Evolutionary conservation across 306 rosid genomes (phyloP).

Genomic region (Begonia fuchsioides): DNA sequence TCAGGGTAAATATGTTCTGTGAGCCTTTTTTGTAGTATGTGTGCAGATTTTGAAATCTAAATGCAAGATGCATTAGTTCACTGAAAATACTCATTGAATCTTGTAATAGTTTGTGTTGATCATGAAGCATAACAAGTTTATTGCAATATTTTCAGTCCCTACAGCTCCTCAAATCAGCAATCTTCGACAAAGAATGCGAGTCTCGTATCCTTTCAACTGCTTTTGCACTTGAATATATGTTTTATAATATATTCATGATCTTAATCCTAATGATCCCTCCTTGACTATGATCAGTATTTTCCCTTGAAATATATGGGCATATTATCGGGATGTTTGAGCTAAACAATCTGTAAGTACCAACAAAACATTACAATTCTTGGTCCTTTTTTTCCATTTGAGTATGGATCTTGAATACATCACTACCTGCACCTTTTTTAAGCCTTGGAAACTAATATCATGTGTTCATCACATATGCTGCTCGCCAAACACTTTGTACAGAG

Average conservation of each 20-base stretch:
- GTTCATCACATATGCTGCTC: background rate
- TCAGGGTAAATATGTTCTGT: conserved; percentile 30
- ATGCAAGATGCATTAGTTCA: too few relatives aligned
- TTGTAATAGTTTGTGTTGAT: too few relatives aligned
- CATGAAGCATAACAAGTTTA: too few relatives aligned
- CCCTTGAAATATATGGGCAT: conserved; percentile 83
- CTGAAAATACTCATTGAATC: too few relatives aligned
- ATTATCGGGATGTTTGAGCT: conserved; percentile 96
- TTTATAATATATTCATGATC: conserved; percentile 7
- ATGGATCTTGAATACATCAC: conserved; percentile 5
- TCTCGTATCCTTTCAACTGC: conserved; percentile 65
- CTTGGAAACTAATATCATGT: background rate
- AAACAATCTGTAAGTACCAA: conserved; percentile 69
- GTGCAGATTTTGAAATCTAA: too few relatives aligned
- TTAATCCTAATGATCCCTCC: conserved; percentile 7
- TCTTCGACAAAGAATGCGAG: conserved; percentile 69
- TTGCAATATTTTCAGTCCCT: conserved; percentile 54
- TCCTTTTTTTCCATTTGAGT: conserved; percentile 11
- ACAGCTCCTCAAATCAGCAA: conserved; percentile 64
- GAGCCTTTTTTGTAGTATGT: background rate
- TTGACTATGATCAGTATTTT: conserved; percentile 65
- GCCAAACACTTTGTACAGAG: conserved; percentile 33
- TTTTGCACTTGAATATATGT: conserved; percentile 11
- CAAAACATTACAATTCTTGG: background rate
- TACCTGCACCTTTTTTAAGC: background rate